Evolutionary conservation across 1,284 basidiomycete species (phyloP).

Genomic region (Trichosporon sp.): DNA sequence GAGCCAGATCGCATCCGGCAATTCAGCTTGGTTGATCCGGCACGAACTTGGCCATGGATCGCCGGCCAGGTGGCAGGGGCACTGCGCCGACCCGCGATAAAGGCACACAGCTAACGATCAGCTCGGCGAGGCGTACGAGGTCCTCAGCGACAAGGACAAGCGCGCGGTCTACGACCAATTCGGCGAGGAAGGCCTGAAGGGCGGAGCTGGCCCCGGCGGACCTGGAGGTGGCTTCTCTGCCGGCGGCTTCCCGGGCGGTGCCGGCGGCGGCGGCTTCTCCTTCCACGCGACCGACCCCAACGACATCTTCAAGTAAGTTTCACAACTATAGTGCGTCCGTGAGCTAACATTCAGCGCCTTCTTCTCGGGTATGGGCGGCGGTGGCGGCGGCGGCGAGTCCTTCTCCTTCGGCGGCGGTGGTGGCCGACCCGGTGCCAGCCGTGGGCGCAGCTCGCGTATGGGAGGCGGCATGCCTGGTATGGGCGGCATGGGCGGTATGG

Average conservation of each 20-base stretch:
- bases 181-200: constrained; percentile 92
- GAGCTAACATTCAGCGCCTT: constrained; percentile 58
- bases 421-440: constrained; percentile 22
- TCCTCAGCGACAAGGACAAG: constrained; percentile 84
- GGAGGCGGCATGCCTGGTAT: constrained; percentile 28
- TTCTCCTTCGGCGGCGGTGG: constrained; percentile 32
- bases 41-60: background rate
- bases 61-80: background rate
- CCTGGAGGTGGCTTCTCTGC: constrained; percentile 50
- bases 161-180: constrained; percentile 89
- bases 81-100: background rate
- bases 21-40: background rate
- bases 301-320: constrained; percentile 80
- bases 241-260: constrained; percentile 53
- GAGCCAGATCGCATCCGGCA: background rate
- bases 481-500: constrained; percentile 52
- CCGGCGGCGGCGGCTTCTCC: constrained; percentile 52
- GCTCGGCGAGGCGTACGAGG: constrained; percentile 96
- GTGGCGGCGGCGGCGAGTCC: constrained; percentile 39
- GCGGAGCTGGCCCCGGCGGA: constrained; percentile 48
- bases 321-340: constrained; percentile 22
- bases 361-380: constrained; percentile 52
- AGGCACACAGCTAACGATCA: constrained; percentile 34
- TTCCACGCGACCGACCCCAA: constrained; percentile 79
- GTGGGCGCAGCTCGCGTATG: constrained; percentile 29